These are phyloP conservation scores for Beauveria asiatica DNA, from an alignment of 2,329 filamentous ascomycete genomes.

Conservation along the genomic window DNA sequence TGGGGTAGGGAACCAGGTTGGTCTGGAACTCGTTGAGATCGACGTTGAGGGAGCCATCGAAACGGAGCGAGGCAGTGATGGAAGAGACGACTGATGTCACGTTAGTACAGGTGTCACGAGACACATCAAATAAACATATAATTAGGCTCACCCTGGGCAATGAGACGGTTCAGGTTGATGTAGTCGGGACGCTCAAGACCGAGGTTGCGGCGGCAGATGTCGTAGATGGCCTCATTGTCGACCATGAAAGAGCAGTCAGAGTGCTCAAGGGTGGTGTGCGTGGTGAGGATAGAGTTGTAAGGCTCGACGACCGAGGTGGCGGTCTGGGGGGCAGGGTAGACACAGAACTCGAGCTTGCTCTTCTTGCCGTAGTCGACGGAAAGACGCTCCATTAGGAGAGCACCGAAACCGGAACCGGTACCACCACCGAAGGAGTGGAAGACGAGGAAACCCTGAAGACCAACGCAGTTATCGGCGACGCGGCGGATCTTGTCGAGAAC, in stretches of 20 bases:
- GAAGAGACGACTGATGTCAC: constrained; percentile 73
- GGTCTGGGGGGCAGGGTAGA: constrained; percentile 96
- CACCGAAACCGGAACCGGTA: constrained; percentile 97
- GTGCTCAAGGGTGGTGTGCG: constrained; percentile 98
- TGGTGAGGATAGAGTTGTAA: constrained; percentile 99
- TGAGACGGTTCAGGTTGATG: constrained; percentile 97
- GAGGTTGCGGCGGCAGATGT: constrained; percentile 97
- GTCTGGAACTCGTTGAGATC: constrained; percentile 99
- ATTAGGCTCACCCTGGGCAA: constrained; percentile 68
- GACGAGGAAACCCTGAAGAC: constrained; percentile 97
- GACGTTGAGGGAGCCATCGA: constrained; percentile 97
- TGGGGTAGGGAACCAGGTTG: constrained; percentile 96
- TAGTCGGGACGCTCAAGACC: constrained; percentile 96
- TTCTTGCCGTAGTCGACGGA: constrained; percentile 99
- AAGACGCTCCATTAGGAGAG: constrained; percentile 95
- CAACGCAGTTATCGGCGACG: constrained; percentile 94
- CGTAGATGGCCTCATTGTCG: constrained; percentile 99
- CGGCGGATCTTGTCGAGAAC: constrained; percentile 96
- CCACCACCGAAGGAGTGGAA: constrained; percentile 99
- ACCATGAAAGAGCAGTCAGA: constrained; percentile 99
- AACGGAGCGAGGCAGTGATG: constrained; percentile 95
- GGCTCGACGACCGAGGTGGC: constrained; percentile 97
- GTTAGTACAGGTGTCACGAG: constrained; percentile 17
- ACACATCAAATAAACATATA: background rate
- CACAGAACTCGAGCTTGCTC: constrained; percentile 99